Conservation (phyloP, 495 filamentous ascomycete genomes). For the Melanomma pulvis-pyrius region DNA sequence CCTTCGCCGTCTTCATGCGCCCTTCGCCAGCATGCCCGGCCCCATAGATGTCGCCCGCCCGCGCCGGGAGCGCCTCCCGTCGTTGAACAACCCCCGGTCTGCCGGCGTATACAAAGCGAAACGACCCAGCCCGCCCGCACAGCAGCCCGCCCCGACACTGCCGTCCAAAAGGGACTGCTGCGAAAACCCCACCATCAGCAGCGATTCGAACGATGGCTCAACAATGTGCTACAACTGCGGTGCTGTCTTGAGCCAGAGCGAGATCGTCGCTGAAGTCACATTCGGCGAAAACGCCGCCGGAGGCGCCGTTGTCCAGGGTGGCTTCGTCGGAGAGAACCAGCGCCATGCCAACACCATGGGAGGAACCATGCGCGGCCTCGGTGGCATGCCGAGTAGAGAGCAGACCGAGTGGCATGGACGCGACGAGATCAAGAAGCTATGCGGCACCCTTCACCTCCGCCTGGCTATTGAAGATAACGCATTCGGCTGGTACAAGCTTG, state of each 20-base stretch:
- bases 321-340: slow-evolving; percentile 80
- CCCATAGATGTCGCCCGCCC: neutral
- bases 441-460: slow-evolving; percentile 51
- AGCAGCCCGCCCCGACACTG: neutral
- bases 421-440: slow-evolving; percentile 36
- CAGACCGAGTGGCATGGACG: slow-evolving; percentile 67
- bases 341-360: slow-evolving; percentile 65
- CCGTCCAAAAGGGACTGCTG: slow-evolving; percentile 13
- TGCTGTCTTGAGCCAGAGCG: slow-evolving; percentile 70
- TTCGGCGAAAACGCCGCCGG: slow-evolving; percentile 84
- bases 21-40: neutral
- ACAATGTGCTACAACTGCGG: slow-evolving; percentile 79
- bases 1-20: neutral
- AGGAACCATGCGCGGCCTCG: slow-evolving; percentile 57
- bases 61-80: neutral
- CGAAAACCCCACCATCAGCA: slow-evolving; percentile 9
- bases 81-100: neutral
- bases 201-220: slow-evolving; percentile 3
- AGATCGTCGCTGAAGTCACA: slow-evolving; percentile 87
- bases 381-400: slow-evolving; percentile 66
- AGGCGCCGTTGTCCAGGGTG: slow-evolving; percentile 89
- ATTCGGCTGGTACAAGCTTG: slow-evolving; percentile 75
- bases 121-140: neutral
- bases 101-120: neutral
- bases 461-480: slow-evolving; percentile 63